Percentiles rank a stretch among this genome's conserved stretches.
Conservation (phyloP, 2,329 filamentous ascomycete species). For the Botrytis pseudocinerea region DNA sequence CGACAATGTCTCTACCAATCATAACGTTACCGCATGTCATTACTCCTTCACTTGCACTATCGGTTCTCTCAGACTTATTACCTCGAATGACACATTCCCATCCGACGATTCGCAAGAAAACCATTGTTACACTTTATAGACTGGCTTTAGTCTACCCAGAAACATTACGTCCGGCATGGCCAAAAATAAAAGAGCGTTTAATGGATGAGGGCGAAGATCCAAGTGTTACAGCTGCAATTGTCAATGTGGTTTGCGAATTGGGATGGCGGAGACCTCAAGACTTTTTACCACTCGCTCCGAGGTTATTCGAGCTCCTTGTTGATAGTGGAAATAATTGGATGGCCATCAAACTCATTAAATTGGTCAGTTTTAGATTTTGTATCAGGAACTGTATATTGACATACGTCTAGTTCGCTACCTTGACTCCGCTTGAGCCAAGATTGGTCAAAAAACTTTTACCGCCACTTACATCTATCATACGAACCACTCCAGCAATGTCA, state of each 20-base stretch:
- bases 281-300: constrained; percentile 86
- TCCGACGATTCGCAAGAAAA: constrained; percentile 88
- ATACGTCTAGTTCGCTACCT: constrained; percentile 75
- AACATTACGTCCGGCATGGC: constrained; percentile 88
- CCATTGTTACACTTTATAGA: constrained; percentile 89
- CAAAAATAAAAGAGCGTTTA: constrained; percentile 91
- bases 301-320: constrained; percentile 88
- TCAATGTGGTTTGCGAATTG: constrained; percentile 95
- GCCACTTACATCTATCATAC: constrained; percentile 88
- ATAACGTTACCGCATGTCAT: constrained; percentile 92
- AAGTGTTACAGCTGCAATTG: constrained; percentile 91
- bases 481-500: constrained; percentile 97
- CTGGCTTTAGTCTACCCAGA: constrained; percentile 96
- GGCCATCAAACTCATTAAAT: constrained; percentile 98
- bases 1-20: constrained; percentile 82
- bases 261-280: constrained; percentile 93
- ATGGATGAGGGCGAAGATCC: constrained; percentile 88
- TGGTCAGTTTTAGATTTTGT: constrained; percentile 55
- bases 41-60: constrained; percentile 87
- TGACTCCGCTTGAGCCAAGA: constrained; percentile 89
- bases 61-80: constrained; percentile 80
- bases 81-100: constrained; percentile 85
- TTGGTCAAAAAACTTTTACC: constrained; percentile 88
- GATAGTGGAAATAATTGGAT: constrained; percentile 98
- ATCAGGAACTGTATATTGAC: constrained; percentile 63